Evolutionary conservation across 2,329 filamentous ascomycete species (phyloP), one percentile per base, ranked within the genome.

Genomic region (Byssochlamys sp.): DNA sequence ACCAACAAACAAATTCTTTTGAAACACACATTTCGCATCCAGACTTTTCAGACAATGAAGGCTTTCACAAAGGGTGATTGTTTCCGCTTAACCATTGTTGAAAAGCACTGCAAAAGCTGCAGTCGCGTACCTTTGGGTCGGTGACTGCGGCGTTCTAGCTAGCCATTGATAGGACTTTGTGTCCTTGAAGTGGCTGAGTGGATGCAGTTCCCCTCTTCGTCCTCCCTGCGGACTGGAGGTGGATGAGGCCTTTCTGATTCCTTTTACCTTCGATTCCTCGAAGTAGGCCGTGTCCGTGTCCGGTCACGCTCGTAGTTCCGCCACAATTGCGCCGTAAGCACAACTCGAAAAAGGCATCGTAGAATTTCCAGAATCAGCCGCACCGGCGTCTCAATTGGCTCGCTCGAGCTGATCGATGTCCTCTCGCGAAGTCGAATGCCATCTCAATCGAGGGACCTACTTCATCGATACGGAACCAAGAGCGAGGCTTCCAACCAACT

Each of bases 51-150:
- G 29, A 31, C 77, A 80, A 81, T 81, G 79, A 78, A 81, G 79
- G 79, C 78, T 77, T 45, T 80, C 80, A 81, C 79, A 69, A 73
- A 69, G 74, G 78, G 79, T 81, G 79, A 77, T 73, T 73, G 65
- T 68, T 73, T 75, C 79, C 79, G 79, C 73, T 77, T 78, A 81
- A 81, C 78, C 79, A 81, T 81, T 80, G 77, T 69, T 79, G 77
- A 76, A 71, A 71, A 68, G 67, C 61, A 55, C 54, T 19, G 11
- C 27, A 19, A 26, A 11, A 29, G 27, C 53, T 39, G n/a, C 45
- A 39, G 14, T 49, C 31, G n/a, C 12, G 14, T 6, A 27, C 26
- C 14, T 57, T 2, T 49, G 9, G 39, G 19, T n/a, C 19, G n/a
- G 35, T 45, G 39, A 19, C n/a, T 45, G 14, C 39, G 19, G 39